Conservation (phyloP, 2,329 filamentous ascomycete species). For the Tolypocladium capitatum region DNA sequence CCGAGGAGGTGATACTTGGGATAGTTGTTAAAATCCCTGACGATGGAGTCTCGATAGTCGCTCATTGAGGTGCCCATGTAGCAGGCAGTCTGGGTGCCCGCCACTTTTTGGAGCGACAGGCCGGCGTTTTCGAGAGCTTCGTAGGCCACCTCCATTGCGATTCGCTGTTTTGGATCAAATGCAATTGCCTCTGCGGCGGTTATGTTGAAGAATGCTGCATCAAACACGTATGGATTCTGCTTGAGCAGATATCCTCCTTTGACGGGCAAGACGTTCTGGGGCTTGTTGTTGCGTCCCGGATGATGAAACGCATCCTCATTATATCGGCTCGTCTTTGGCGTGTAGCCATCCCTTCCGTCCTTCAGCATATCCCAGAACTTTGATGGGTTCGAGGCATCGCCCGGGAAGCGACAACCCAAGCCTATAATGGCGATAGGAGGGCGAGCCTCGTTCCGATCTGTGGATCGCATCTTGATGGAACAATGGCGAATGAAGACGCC, state of each 20-base stretch:
- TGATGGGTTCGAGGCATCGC: background rate
- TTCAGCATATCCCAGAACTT: background rate
- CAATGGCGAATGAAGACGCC: no score
- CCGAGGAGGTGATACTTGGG: slow-evolving; percentile 14
- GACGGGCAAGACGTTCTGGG: slow-evolving; percentile 19
- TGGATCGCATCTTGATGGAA: no score
- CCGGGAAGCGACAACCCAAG: background rate
- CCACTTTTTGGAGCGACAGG: slow-evolving; percentile 27
- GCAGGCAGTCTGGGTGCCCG: slow-evolving; percentile 31
- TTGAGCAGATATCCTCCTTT: slow-evolving; percentile 24
- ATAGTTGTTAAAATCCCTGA: slow-evolving; percentile 29
- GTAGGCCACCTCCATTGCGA: slow-evolving; percentile 37
- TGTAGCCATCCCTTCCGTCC: no score
- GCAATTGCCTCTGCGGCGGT: slow-evolving; percentile 32
- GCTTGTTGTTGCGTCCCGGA: no score
- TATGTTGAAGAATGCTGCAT: slow-evolving; percentile 34
- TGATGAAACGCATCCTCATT: slow-evolving; percentile 20
- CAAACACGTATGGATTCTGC: slow-evolving; percentile 28
- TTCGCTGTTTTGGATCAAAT: no score
- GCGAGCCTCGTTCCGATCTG: no score
- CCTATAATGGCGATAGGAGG: background rate
- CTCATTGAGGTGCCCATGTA: slow-evolving; percentile 31
- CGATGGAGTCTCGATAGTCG: slow-evolving; percentile 30
- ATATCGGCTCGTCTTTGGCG: no score
- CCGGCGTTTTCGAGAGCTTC: slow-evolving; percentile 38